A percentile compares a stretch with the other conserved stretches of the same genome.
Conservation (phyloP, 495 filamentous ascomycete genomes). For the Xylaria bambusicola region DNA sequence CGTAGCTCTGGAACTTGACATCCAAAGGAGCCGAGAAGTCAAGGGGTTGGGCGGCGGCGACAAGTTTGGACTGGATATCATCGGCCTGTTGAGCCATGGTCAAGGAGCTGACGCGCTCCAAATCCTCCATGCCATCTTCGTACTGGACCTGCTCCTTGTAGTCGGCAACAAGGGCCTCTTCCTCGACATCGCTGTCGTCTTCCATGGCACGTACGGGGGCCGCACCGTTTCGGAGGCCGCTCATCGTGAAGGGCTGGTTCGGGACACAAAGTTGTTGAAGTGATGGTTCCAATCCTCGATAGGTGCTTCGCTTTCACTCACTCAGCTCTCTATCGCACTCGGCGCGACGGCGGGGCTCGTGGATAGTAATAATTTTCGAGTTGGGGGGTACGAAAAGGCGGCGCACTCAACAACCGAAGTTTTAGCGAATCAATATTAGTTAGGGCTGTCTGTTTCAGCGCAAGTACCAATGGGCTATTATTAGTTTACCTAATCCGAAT, state of each 20-base stretch:
- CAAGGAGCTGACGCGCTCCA: slow-evolving; percentile 62
- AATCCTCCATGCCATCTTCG: slow-evolving; percentile 78
- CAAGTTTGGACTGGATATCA: slow-evolving; percentile 90
- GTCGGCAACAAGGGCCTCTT: slow-evolving; percentile 91
- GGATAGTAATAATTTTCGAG: slow-evolving; percentile 29
- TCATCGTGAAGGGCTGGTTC: slow-evolving; percentile 43
- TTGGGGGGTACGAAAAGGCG: slow-evolving; percentile 15
- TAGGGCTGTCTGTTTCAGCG: slow-evolving; percentile 27
- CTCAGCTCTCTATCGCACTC: slow-evolving; percentile 7
- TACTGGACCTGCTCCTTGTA: slow-evolving; percentile 94
- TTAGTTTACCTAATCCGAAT: no score
- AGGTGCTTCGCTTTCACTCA: slow-evolving; percentile 19
- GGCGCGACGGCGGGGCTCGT: slow-evolving; percentile 23
- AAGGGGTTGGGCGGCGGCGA: slow-evolving; percentile 86
- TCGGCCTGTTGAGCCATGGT: slow-evolving; percentile 57
- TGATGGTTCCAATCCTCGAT: slow-evolving; percentile 19
- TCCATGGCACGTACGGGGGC: slow-evolving; percentile 58
- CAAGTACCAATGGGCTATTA: no score
- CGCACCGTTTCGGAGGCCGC: slow-evolving; percentile 52
- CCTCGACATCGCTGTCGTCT: slow-evolving; percentile 88
- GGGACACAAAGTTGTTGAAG: slow-evolving; percentile 4
- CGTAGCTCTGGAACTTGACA: slow-evolving; percentile 96
- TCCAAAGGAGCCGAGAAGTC: slow-evolving; percentile 94
- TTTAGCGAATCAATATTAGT: slow-evolving; percentile 34
- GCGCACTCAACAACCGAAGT: slow-evolving; percentile 24